These are phyloP conservation scores for Penicillium dipodomyicola DNA, from an alignment of 495 filamentous ascomycete genomes.

Conservation along the genomic window DNA sequence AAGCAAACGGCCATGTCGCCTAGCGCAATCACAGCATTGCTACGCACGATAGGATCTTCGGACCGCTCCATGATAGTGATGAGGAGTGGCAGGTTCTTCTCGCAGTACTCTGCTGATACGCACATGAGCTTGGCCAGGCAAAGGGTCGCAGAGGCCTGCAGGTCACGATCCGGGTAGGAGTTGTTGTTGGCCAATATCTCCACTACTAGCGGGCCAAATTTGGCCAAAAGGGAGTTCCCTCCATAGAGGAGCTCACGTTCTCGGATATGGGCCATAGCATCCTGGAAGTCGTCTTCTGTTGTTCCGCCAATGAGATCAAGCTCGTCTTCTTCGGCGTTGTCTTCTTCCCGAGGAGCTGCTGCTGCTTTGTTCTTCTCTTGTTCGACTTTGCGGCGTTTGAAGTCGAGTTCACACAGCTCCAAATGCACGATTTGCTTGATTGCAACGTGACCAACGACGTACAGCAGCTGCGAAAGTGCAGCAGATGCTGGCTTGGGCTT, in stretches of 20 bases:
- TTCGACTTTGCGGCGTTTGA: slow-evolving; percentile 93
- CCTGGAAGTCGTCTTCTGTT: slow-evolving; percentile 96
- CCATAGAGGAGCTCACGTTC: slow-evolving; percentile 93
- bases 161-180: slow-evolving; percentile 75
- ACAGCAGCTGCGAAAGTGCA: slow-evolving; percentile 85
- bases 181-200: slow-evolving; percentile 96
- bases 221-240: slow-evolving; percentile 75
- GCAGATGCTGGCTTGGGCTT: slow-evolving; percentile 52
- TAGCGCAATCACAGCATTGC: slow-evolving; percentile 93
- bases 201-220: slow-evolving; percentile 84
- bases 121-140: slow-evolving; percentile 99
- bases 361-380: slow-evolving; percentile 79
- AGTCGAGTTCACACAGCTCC: slow-evolving; percentile 95
- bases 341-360: slow-evolving; percentile 45
- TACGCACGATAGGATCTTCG: slow-evolving; percentile 81
- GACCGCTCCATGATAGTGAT: slow-evolving; percentile 98
- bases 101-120: slow-evolving; percentile 91
- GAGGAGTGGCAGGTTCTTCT: slow-evolving; percentile 85
- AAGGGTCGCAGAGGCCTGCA: slow-evolving; percentile 92
- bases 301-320: slow-evolving; percentile 96
- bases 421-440: slow-evolving; percentile 99
- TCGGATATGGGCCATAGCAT: slow-evolving; percentile 90
- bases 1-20: slow-evolving; percentile 99
- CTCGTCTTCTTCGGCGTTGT: slow-evolving; percentile 62
- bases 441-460: slow-evolving; percentile 93